Evolutionary conservation across 768 basidiomycete genomes (phyloP).

Genomic region (Termitomyces sp.): DNA sequence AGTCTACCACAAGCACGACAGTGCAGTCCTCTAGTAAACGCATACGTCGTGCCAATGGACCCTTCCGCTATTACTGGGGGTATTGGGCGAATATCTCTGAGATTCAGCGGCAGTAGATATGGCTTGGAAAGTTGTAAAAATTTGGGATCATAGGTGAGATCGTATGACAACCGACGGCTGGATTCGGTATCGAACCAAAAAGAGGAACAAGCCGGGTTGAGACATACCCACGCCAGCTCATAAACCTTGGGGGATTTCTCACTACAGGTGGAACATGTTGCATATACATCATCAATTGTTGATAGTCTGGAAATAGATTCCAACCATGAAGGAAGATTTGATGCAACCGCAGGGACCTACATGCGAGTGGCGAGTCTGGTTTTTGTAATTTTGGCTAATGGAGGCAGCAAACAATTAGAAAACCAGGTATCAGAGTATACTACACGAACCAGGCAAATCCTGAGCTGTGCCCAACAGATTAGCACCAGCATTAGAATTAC

Average conservation of each 20-base stretch:
- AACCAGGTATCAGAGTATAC: neutral
- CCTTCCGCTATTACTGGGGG: conserved; percentile 21
- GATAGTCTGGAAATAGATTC: conserved; percentile 11
- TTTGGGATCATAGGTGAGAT: conserved; percentile 39
- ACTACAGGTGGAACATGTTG: conserved; percentile 37
- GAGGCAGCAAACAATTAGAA: neutral
- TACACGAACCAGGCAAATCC: neutral
- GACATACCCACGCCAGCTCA: conserved; percentile 52
- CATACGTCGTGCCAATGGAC: conserved; percentile 44
- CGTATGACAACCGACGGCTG: conserved; percentile 21
- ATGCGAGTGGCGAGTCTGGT: neutral
- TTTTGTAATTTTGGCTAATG: neutral
- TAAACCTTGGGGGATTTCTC: conserved; percentile 49
- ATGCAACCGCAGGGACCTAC: neutral
- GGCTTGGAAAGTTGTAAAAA: conserved; percentile 38
- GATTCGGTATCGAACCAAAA: conserved; percentile 45
- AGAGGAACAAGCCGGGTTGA: conserved; percentile 46
- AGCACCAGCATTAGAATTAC: neutral
- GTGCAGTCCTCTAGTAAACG: conserved; percentile 63
- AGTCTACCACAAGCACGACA: conserved; percentile 65
- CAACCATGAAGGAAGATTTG: neutral
- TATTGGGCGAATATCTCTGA: conserved; percentile 34
- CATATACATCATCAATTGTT: conserved; percentile 15
- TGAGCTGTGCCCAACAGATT: neutral
- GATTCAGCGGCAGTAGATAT: conserved; percentile 23